Conservation (phyloP, 768 basidiomycete species). For the Termitomyces sp. region DNA sequence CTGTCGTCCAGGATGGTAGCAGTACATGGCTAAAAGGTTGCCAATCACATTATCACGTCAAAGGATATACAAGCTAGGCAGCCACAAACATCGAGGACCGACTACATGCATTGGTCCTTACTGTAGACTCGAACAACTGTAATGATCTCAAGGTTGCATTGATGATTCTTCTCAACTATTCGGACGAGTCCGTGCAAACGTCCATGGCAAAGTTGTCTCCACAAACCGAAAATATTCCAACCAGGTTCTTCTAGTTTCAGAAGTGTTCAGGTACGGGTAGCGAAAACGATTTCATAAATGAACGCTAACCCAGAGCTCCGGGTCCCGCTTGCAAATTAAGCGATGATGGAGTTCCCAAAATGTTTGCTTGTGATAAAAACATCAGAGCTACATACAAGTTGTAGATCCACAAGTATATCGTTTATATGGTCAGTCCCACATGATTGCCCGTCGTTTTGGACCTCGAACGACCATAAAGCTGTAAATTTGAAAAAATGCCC, state of each 20-base stretch:
- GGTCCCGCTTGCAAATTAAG: constrained; percentile 15
- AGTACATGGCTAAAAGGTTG: constrained; percentile 13
- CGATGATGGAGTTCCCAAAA: constrained; percentile 15
- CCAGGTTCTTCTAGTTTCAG: constrained; percentile 22
- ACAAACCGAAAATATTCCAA: not conserved
- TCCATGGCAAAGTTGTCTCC: not conserved
- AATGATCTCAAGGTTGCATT: not conserved
- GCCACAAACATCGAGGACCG: not conserved
- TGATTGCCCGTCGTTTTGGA: constrained; percentile 15
- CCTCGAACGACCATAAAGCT: constrained; percentile 21
- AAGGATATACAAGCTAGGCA: not conserved
- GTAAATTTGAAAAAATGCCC: constrained; percentile 23
- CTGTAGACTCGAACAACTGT: too few species aligned
- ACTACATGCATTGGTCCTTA: not conserved
- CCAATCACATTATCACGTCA: not conserved
- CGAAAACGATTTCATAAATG: constrained; percentile 10
- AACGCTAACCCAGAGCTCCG: constrained; percentile 11
- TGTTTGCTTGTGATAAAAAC: constrained; percentile 10
- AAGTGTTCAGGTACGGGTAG: constrained; percentile 18
- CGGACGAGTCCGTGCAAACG: not conserved
- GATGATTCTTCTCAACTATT: not conserved
- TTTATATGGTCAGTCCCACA: constrained; percentile 27
- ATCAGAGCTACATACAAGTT: constrained; percentile 8
- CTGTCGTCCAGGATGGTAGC: constrained; percentile 1
- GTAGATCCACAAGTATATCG: constrained; percentile 23